Evolutionary conservation across 352 stramenopile genomes (phyloP), one percentile per base, ranked within the genome.

Genomic region (Phytophthora aleatoria): DNA sequence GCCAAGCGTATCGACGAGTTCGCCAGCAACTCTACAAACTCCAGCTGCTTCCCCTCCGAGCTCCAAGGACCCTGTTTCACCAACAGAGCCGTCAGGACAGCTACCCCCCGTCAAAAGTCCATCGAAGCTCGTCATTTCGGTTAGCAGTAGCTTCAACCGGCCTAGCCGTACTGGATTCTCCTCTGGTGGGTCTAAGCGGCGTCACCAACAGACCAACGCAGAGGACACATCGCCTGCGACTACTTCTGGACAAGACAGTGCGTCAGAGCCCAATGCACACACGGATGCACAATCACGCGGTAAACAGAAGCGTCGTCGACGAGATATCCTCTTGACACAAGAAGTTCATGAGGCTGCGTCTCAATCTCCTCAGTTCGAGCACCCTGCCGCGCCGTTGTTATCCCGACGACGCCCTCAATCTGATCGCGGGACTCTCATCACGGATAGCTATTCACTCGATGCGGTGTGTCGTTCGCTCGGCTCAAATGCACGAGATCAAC

Each of bases 281-380:
- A 54, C 36, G 5, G 43, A 57, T 16, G 59, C 27, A n/a, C 16
- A 63, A 10, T 24, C 16, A 5, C 41, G 28, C 41, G 10, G 3
- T 20, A 36, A 55, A 44, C 55, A 63, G n/a, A 71, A 74, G 35
- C 53, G 62, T 52, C 48, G 60, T 47, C 62, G 57, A 35, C 36
- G 39, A 36, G 53, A 69, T 5, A 52, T 56, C 24, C 39, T 62
- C 3, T 52, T 38, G 4, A 45, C 38, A 12, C 33, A 39, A 38
- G 16, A 26, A 43, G 10, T 12, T 38, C 10, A 27, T 31, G 53
- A 63, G 15, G n/a, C 13, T 57, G 54, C 35, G 20, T 73, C 66
- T 27, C 49, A 59, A 39, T 65, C 50, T 30, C 50, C 54, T 63
- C 63, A 69, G 44, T 69, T 66, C 12, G 57, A 71, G 38, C 59